Percentiles rank a stretch among this genome's conserved stretches.
Evolutionary conservation across 1,139 yeast genomes (phyloP).

Genomic region (Debaryomyces sp.): DNA sequence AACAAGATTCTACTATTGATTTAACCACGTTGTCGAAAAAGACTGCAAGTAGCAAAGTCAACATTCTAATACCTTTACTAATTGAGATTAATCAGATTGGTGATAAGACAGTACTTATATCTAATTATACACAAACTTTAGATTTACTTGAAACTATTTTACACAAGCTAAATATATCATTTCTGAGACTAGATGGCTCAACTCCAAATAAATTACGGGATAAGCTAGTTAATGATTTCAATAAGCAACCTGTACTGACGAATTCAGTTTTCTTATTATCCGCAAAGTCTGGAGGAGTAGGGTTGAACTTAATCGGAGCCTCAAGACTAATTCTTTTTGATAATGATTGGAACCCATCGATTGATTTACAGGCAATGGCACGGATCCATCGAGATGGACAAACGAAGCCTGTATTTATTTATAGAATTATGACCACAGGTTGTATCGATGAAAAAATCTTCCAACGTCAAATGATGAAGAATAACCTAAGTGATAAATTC

Average conservation of each 20-base stretch:
- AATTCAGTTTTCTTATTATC: slow-evolving; percentile 76
- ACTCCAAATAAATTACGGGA: slow-evolving; percentile 71
- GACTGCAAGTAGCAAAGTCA: slow-evolving; percentile 58
- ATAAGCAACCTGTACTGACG: slow-evolving; percentile 43
- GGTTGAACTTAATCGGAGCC: slow-evolving; percentile 88
- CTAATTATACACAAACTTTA: slow-evolving; percentile 87
- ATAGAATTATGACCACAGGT: slow-evolving; percentile 83
- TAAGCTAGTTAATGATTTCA: slow-evolving; percentile 68
- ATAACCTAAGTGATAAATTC: slow-evolving; percentile 76
- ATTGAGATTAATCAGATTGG: slow-evolving; percentile 40
- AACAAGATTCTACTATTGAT: background rate
- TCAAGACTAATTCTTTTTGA: slow-evolving; percentile 82
- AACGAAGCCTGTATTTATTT: slow-evolving; percentile 72
- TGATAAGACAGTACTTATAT: slow-evolving; percentile 84
- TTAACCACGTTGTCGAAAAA: slow-evolving; percentile 21
- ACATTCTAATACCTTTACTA: slow-evolving; percentile 55
- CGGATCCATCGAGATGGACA: slow-evolving; percentile 96
- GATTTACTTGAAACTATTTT: slow-evolving; percentile 71
- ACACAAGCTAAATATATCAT: slow-evolving; percentile 51
- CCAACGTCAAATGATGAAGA: slow-evolving; percentile 90
- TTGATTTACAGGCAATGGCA: slow-evolving; percentile 95
- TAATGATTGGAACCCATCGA: slow-evolving; percentile 94
- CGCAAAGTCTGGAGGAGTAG: slow-evolving; percentile 94
- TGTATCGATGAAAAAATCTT: slow-evolving; percentile 93
- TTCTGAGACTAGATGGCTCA: slow-evolving; percentile 78